Conservation (phyloP, 495 filamentous ascomycete species). For the Bombardia bombarda region DNA sequence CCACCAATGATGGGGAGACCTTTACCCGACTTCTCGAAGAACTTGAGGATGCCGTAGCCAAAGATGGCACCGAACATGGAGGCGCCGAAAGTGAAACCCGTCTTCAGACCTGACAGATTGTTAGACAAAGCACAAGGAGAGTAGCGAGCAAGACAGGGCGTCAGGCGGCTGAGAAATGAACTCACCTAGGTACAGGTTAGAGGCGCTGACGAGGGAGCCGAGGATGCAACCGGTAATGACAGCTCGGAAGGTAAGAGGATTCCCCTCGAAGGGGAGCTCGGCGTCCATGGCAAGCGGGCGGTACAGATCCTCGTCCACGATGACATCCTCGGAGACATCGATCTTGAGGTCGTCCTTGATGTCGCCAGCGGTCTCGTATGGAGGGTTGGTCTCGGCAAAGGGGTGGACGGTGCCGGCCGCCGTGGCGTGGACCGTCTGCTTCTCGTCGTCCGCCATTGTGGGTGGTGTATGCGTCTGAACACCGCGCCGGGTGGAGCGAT, state of each 20-base stretch:
- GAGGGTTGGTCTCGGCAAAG: constrained; percentile 20
- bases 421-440: constrained; percentile 9
- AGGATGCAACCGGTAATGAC: constrained; percentile 48
- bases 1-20: constrained; percentile 53
- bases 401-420: constrained; percentile 13
- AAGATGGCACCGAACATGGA: constrained; percentile 56
- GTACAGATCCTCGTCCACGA: constrained; percentile 34
- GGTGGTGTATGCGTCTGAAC: neutral
- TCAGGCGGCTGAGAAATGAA: neutral
- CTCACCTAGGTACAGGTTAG: constrained; percentile 56
- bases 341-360: constrained; percentile 15
- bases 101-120: constrained; percentile 45
- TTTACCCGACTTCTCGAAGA: constrained; percentile 33
- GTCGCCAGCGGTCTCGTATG: constrained; percentile 12
- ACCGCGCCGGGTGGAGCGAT: neutral
- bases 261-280: constrained; percentile 31
- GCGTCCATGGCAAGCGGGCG: constrained; percentile 39
- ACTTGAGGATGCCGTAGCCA: constrained; percentile 58
- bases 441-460: constrained; percentile 21
- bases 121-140: constrained; percentile 15
- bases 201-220: constrained; percentile 54
- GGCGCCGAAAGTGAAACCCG: constrained; percentile 56
- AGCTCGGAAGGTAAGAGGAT: constrained; percentile 51
- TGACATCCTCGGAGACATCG: constrained; percentile 12
- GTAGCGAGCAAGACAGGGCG: neutral